Conservation (phyloP, 768 basidiomycete genomes). For the Dioszegia aurantiaca region DNA sequence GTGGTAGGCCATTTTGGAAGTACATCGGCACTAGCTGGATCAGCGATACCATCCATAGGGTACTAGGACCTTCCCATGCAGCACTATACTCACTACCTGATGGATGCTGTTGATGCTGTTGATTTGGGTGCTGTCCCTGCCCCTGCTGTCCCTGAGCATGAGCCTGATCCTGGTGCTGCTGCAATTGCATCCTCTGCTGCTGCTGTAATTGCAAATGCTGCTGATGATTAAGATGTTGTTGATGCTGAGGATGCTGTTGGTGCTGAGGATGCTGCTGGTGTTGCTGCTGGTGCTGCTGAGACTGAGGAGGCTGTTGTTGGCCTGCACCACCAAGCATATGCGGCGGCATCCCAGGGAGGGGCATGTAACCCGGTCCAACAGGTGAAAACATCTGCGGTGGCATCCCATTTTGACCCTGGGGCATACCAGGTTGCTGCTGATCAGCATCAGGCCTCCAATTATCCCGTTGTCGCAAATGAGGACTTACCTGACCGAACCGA, state of each 20-base stretch:
- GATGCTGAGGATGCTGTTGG: not conserved
- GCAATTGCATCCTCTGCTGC: not conserved
- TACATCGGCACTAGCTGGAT: constrained; percentile 39
- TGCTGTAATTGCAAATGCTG: not conserved
- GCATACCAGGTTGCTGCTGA: not conserved
- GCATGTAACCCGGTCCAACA: constrained; percentile 21
- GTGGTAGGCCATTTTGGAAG: constrained; percentile 42
- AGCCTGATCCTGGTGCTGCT: not conserved
- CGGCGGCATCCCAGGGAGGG: constrained; percentile 25
- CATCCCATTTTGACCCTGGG: constrained; percentile 20
- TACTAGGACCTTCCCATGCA: too few species aligned
- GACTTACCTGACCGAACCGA: constrained; percentile 11
- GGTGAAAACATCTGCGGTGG: constrained; percentile 42
- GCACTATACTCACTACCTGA: constrained; percentile 31
- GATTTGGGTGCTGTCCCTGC: not conserved
- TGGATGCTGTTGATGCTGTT: constrained; percentile 16
- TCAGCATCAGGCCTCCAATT: not conserved
- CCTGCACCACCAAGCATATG: constrained; percentile 24
- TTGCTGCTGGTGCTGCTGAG: not conserved
- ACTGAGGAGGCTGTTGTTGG: not conserved
- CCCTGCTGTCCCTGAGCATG: not conserved
- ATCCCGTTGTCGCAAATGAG: too few species aligned
- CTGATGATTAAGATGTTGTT: not conserved
- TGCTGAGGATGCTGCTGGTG: not conserved
- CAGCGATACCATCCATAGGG: constrained; percentile 2